Conservation (phyloP, 1,139 yeast species). For the Saccharomycopsis hybrid region DNA sequence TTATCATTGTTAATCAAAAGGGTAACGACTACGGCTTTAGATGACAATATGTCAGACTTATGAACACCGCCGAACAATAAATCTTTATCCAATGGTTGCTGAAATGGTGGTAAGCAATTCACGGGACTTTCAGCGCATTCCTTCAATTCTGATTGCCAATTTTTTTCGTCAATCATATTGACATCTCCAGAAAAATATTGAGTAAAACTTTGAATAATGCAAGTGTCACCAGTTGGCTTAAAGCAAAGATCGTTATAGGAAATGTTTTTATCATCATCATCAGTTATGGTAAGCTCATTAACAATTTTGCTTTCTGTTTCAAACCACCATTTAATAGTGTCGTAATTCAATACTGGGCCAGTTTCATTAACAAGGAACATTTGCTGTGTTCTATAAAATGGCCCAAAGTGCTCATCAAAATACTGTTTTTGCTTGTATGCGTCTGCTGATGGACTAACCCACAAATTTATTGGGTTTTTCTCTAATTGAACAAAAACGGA, state of each 20-base stretch:
- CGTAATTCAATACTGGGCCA: slow-evolving; percentile 58
- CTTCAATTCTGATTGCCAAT: slow-evolving; percentile 35
- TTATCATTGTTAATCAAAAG: slow-evolving; percentile 51
- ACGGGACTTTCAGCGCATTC: slow-evolving; percentile 78
- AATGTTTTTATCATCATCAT: slow-evolving; percentile 21
- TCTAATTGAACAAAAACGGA: slow-evolving; percentile 55
- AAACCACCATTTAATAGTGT: slow-evolving; percentile 82
- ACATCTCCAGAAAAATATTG: slow-evolving; percentile 77
- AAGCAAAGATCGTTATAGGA: slow-evolving; percentile 65
- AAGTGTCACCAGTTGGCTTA: slow-evolving; percentile 71
- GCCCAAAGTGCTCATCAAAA: slow-evolving; percentile 81
- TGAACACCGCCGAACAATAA: slow-evolving; percentile 58
- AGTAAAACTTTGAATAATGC: slow-evolving; percentile 86
- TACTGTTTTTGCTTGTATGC: slow-evolving; percentile 62
- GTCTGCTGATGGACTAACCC: slow-evolving; percentile 83
- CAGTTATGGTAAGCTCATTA: slow-evolving; percentile 23
- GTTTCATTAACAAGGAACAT: slow-evolving; percentile 66
- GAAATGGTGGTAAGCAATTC: slow-evolving; percentile 82
- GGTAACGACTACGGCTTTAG: slow-evolving; percentile 73
- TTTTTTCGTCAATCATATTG: not conserved
- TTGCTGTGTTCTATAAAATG: slow-evolving; percentile 87
- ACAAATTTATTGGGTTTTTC: slow-evolving; percentile 70
- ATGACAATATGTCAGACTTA: slow-evolving; percentile 42
- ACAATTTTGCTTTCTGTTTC: slow-evolving; percentile 56
- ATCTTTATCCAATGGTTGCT: slow-evolving; percentile 76